Evolutionary conservation across 805 yeast species (phyloP), one percentile per base, ranked within the genome.

Genomic region (Jamesozyma piceae): DNA sequence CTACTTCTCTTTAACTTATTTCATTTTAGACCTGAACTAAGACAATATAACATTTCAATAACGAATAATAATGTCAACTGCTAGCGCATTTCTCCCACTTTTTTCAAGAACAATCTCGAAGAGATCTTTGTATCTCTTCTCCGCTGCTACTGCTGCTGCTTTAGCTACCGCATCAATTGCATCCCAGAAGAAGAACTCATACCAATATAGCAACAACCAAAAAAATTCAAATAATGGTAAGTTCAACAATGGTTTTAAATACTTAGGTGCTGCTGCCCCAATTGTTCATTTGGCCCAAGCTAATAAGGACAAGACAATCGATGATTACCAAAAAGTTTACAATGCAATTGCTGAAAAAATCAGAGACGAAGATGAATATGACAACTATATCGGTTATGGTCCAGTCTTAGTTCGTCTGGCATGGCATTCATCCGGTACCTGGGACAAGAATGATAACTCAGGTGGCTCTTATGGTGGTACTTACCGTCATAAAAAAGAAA

Each of bases 351-450:
- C 80, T 29, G 58, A 56, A 34, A 73, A 71, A 59, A 58, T 83
- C 20, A 68, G 71, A 49, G 84, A 78, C 8, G 67, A 71, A 17
- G 73, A 69, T 42, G 73, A 68, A 38, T 79, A 74, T 56, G 89
- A 82, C 52, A 80, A 78, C 49, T 78, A 76, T 30, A 77, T 80
- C 21, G 81, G 79, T 3, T 72, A 78, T 47, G 92, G 89, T 1
- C 95, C 95, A 9, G 77, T 81, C 14, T 66, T 86, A 33, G 77
- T 86, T 20, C 76, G 95, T 53, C 71, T 84, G 43, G 82, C 95
- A 22, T 86, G 95, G 95, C 95, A 86, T 59, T 75, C 81, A 29
- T 74, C 85, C 44, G 95, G 94, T n/a, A 83, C 92, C 17, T 87
- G 71, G 62, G 86, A 84, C 53, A 67, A 66, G 49, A 58, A 62